These are phyloP conservation scores for Sporothrix pseudoabietina DNA, from an alignment of 2,329 filamentous ascomycete genomes.

Conservation along the genomic window DNA sequence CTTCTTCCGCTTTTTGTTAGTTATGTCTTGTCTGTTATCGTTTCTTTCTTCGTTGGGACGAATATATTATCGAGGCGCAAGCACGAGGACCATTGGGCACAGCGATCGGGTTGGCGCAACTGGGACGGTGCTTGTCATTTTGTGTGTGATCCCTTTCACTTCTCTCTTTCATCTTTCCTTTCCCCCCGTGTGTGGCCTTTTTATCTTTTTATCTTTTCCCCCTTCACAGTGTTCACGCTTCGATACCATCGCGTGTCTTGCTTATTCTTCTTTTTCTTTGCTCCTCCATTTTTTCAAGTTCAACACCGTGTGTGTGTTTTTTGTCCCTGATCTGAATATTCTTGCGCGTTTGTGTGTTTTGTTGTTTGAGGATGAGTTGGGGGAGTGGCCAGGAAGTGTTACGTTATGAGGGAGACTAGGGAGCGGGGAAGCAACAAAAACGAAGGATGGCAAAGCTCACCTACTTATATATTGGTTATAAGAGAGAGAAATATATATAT, in stretches of 20 bases:
- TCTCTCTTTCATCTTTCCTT: neutral
- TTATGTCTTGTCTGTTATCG: constrained; percentile 10
- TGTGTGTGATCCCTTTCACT: neutral
- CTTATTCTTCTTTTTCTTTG: constrained; percentile 3
- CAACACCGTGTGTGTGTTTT: neutral
- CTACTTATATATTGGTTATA: constrained; percentile 26
- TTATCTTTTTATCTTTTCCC: neutral
- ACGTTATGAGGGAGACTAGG: neutral
- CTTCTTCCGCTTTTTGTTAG: neutral
- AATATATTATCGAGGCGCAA: constrained; percentile 27
- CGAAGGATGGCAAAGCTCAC: neutral
- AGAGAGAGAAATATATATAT: neutral
- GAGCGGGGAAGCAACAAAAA: constrained; percentile 12
- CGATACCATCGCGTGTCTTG: constrained; percentile 31
- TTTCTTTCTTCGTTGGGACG: neutral
- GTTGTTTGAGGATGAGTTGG: neutral
- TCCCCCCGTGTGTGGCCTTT: neutral
- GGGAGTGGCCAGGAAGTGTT: neutral
- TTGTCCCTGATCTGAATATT: neutral
- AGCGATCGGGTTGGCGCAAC: constrained; percentile 37
- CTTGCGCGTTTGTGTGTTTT: neutral
- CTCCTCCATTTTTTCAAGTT: neutral
- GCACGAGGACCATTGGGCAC: constrained; percentile 35
- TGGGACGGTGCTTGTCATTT: constrained; percentile 33
- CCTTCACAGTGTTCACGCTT: constrained; percentile 27